A percentile compares a stretch with the other conserved stretches of the same genome.
Evolutionary conservation across 768 basidiomycete genomes (phyloP).

Genomic region (Suillus variegatus): DNA sequence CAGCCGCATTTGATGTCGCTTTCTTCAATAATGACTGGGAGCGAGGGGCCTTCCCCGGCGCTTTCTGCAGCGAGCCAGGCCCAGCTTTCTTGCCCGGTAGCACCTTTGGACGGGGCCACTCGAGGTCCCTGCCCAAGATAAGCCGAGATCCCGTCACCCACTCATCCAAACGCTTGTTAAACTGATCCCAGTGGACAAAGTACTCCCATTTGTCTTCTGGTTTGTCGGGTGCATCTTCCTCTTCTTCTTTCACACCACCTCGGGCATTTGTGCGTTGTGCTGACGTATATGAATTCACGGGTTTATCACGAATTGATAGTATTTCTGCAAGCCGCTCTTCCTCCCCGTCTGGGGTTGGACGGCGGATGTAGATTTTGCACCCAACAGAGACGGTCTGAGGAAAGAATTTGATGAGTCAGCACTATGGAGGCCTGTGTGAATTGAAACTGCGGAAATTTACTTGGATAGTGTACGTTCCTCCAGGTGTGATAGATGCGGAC

Average conservation of each 20-base stretch:
- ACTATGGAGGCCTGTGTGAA: conserved; percentile 27
- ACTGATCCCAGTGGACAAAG: conserved; percentile 98
- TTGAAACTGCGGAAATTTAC: conserved; percentile 38
- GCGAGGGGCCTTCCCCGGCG: conserved; percentile 65
- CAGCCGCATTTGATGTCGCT: conserved; percentile 68
- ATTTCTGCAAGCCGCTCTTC: conserved; percentile 97
- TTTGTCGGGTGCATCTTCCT: conserved; percentile 49
- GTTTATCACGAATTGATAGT: conserved; percentile 90
- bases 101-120: conserved; percentile 92
- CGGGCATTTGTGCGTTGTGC: conserved; percentile 43
- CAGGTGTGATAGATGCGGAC: conserved; percentile 69
- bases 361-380: conserved; percentile 92
- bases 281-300: conserved; percentile 56
- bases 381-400: conserved; percentile 83
- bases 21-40: conserved; percentile 62
- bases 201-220: conserved; percentile 86
- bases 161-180: conserved; percentile 98
- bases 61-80: conserved; percentile 44
- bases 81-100: conserved; percentile 56
- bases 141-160: conserved; percentile 93
- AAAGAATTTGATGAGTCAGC: conserved; percentile 36
- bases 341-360: conserved; percentile 70
- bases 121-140: conserved; percentile 81
- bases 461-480: conserved; percentile 76
- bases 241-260: conserved; percentile 42